Evolutionary conservation across 1,284 basidiomycete species (phyloP).

Genomic region (Melanopsichium pennsylvanicum): DNA sequence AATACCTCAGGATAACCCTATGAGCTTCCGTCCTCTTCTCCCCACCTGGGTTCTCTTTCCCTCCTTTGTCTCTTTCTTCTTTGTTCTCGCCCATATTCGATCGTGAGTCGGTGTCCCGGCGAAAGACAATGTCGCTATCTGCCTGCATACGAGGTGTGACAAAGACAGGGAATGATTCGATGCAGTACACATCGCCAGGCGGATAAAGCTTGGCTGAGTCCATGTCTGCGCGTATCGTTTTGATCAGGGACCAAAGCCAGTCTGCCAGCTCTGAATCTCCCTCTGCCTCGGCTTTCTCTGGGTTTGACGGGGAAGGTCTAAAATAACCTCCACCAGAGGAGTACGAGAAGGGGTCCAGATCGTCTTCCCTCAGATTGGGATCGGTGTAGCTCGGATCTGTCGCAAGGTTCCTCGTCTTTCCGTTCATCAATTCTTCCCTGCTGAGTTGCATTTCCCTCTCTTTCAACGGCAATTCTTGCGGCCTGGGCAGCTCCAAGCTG

Average conservation of each 20-base stretch:
- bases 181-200: slow-evolving; percentile 56
- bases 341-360: slow-evolving; percentile 38
- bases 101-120: neutral
- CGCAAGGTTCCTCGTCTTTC: slow-evolving; percentile 49
- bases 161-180: slow-evolving; percentile 55
- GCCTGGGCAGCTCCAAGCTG: slow-evolving; percentile 30
- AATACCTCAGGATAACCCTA: slow-evolving; percentile 67
- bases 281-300: neutral
- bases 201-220: slow-evolving; percentile 52
- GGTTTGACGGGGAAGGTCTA: slow-evolving; percentile 1
- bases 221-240: slow-evolving; percentile 60
- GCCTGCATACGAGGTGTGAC: slow-evolving; percentile 47
- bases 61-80: too few species aligned
- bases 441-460: slow-evolving; percentile 42
- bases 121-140: slow-evolving; percentile 24
- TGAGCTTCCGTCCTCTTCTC: slow-evolving; percentile 62
- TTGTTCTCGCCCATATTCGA: neutral
- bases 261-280: slow-evolving; percentile 47
- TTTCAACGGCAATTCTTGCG: slow-evolving; percentile 32
- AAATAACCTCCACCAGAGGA: slow-evolving; percentile 31
- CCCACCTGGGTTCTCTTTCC: neutral
- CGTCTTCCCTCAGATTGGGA: slow-evolving; percentile 42
- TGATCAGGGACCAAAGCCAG: slow-evolving; percentile 60
- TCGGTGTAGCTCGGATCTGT: slow-evolving; percentile 45
- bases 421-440: slow-evolving; percentile 46